These are phyloP conservation scores for Naganishia onofrii DNA, from an alignment of 768 basidiomycete species.

Conservation along the genomic window DNA sequence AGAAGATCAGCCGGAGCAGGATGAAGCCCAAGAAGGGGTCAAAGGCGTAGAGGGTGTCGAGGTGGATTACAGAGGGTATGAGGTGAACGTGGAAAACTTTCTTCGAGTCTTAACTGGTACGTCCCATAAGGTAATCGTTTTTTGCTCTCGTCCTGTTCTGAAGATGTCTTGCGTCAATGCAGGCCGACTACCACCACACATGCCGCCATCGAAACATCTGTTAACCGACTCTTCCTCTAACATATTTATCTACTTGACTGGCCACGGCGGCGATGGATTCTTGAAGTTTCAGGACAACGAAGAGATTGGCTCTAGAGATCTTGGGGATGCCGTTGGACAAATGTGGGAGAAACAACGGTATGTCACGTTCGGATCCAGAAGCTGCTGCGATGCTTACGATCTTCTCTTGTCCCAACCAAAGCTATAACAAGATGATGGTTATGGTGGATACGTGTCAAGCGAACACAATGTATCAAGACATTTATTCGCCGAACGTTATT, in stretches of 20 bases:
- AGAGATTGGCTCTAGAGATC: conserved; percentile 92
- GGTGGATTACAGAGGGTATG: conserved; percentile 96
- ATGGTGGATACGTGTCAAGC: conserved; percentile 99
- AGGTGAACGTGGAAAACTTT: conserved; percentile 96
- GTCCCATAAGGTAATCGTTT: conserved; percentile 34
- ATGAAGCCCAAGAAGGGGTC: background rate
- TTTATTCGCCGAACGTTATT: conserved; percentile 88
- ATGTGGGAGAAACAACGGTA: conserved; percentile 97
- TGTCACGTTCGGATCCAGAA: conserved; percentile 35
- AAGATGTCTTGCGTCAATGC: background rate
- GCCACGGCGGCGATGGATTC: conserved; percentile 96
- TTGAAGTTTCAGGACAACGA: conserved; percentile 99
- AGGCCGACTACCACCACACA: conserved; percentile 80
- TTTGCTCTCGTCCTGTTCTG: background rate
- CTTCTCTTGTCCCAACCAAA: conserved; percentile 40
- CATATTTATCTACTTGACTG: conserved; percentile 96
- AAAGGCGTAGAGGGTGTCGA: conserved; percentile 71
- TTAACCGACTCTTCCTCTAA: conserved; percentile 86
- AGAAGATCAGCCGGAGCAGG: background rate
- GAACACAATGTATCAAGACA: conserved; percentile 87
- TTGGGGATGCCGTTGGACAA: conserved; percentile 97
- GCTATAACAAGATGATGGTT: conserved; percentile 94
- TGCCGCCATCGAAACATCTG: conserved; percentile 87
- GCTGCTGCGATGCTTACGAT: conserved; percentile 1
- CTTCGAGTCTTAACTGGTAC: conserved; percentile 84